phyloP scores from a whole-genome alignment of 1,284 basidiomycete species.

The Tausonia pullulans region DNA sequence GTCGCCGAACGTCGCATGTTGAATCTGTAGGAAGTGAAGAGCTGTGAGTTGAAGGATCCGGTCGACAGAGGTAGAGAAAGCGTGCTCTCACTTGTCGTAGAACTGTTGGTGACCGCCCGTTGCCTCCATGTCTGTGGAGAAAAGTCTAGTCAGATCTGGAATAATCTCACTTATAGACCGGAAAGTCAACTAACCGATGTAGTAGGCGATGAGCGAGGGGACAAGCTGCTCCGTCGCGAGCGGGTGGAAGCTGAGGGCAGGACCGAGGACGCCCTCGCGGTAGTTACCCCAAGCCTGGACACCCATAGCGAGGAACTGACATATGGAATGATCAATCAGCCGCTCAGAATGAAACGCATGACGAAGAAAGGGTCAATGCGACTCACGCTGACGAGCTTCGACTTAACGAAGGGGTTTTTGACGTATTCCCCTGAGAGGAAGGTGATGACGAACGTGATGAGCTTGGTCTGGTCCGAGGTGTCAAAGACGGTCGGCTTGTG shows the following conservation, averaged over 20 bases:
- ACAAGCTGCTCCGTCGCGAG: slow-evolving; percentile 81
- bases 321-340: background rate
- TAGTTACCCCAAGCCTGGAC: slow-evolving; percentile 65
- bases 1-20: slow-evolving; percentile 27
- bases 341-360: background rate
- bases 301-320: slow-evolving; percentile 70
- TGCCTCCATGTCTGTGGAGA: slow-evolving; percentile 72
- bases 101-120: slow-evolving; percentile 97
- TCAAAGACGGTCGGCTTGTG: slow-evolving; percentile 69
- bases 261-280: slow-evolving; percentile 66
- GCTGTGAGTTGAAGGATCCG: background rate
- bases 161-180: background rate
- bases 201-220: slow-evolving; percentile 86
- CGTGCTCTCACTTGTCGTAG: slow-evolving; percentile 71
- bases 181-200: slow-evolving; percentile 56
- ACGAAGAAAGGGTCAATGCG: slow-evolving; percentile 16
- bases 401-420: slow-evolving; percentile 96
- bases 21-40: slow-evolving; percentile 40
- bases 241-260: slow-evolving; percentile 70
- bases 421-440: slow-evolving; percentile 95
- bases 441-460: slow-evolving; percentile 81
- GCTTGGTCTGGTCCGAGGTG: slow-evolving; percentile 67
- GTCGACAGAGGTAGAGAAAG: too few species aligned
- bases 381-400: slow-evolving; percentile 86
- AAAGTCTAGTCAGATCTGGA: background rate